A percentile compares a stretch with the other conserved stretches of the same genome.
These are phyloP conservation scores for Amaranthus cruentus DNA, from an alignment of 148 eudicot genomes.

Conservation along the genomic window DNA sequence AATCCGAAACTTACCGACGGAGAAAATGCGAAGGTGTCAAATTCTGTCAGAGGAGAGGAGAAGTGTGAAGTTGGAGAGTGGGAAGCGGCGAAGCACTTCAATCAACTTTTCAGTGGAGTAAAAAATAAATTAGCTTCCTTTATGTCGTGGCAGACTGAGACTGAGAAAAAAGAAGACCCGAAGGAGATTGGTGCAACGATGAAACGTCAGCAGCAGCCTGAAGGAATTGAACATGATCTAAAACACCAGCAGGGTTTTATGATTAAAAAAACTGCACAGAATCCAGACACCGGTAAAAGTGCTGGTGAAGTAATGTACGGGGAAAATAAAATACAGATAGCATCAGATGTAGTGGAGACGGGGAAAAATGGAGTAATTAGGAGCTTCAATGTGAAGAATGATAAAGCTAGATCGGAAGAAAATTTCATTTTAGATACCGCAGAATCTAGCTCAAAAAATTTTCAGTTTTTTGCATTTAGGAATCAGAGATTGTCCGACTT, in stretches of 20 bases:
- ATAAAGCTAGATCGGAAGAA: conserved; percentile 12
- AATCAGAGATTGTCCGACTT: conserved; percentile 6
- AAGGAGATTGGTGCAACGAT: conserved; percentile 30
- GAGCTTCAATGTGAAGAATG: conserved; percentile 5
- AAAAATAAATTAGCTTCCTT: conserved; percentile 44
- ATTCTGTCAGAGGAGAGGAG: conserved; percentile 18
- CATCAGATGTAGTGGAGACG: conserved; percentile 22
- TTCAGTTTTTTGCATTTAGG: conserved; percentile 19
- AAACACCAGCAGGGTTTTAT: conserved; percentile 22
- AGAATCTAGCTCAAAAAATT: conserved; percentile 12
- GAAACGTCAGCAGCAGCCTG: conserved; percentile 30
- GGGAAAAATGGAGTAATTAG: conserved; percentile 8
- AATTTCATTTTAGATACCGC: conserved; percentile 4
- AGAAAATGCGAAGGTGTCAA: conserved; percentile 12
- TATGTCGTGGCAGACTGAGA: conserved; percentile 37
- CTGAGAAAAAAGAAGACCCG: conserved; percentile 26
- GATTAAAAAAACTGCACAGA: conserved; percentile 23
- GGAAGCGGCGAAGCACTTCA: conserved; percentile 42
- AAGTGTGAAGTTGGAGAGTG: conserved; percentile 38
- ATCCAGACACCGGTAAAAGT: conserved; percentile 18
- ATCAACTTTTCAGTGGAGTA: conserved; percentile 38
- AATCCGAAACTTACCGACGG: conserved; percentile 22
- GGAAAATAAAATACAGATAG: conserved; percentile 19
- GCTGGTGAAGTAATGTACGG: conserved; percentile 15
- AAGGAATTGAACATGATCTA: conserved; percentile 23